Evolutionary conservation across 768 basidiomycete genomes (phyloP).

Genomic region (Leccinum disarticulatum): DNA sequence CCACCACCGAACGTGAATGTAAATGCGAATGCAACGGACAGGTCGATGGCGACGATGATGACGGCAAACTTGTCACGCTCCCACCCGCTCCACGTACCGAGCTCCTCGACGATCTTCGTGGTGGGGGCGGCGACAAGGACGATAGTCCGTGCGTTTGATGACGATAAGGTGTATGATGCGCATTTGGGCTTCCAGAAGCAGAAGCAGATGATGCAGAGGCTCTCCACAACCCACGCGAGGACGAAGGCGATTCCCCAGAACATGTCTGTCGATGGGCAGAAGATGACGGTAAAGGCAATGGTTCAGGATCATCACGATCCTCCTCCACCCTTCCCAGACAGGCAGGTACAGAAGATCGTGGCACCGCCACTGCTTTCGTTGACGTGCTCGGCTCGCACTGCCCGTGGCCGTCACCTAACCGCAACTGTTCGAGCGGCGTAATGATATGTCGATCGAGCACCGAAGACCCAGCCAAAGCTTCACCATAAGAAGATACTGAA

Average conservation of each 20-base stretch:
- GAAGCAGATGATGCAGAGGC: constrained; percentile 42
- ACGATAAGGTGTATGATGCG: constrained; percentile 29
- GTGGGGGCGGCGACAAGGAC: constrained; percentile 27
- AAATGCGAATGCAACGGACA: background rate
- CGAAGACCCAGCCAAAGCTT: constrained; percentile 37
- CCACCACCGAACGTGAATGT: background rate
- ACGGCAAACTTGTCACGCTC: constrained; percentile 8
- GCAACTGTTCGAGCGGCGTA: constrained; percentile 53
- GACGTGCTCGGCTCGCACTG: background rate
- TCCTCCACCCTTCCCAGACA: constrained; percentile 10
- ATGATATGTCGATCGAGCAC: constrained; percentile 48
- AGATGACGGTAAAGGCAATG: constrained; percentile 10
- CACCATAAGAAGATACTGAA: constrained; percentile 57
- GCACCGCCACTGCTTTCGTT: background rate
- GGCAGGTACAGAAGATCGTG: constrained; percentile 22
- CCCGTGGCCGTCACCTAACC: constrained; percentile 33
- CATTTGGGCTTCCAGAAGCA: constrained; percentile 39
- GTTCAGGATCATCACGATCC: constrained; percentile 1
- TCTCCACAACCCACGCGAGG: constrained; percentile 31
- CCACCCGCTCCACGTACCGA: constrained; percentile 12
- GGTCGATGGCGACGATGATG: background rate
- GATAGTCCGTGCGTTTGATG: background rate
- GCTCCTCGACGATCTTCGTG: constrained; percentile 16
- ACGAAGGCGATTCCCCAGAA: constrained; percentile 22
- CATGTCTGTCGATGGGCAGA: constrained; percentile 5